Percentiles rank a stretch among this genome's conserved stretches.
Evolutionary conservation across 148 eudicot genomes (phyloP).

Genomic region (Rhododendron ovatum): DNA sequence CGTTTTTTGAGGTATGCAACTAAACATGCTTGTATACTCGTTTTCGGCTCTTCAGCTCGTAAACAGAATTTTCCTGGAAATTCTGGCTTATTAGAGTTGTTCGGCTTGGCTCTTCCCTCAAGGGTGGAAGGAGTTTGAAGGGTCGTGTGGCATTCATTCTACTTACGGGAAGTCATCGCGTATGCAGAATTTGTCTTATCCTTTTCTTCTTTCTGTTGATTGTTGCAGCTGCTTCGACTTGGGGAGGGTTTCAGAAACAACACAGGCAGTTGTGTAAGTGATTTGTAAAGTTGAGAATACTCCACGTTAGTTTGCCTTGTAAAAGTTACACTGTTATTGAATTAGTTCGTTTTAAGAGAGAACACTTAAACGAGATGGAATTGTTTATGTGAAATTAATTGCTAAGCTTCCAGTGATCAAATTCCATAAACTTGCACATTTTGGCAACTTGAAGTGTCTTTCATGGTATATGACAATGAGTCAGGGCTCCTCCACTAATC

Average conservation of each 20-base stretch:
- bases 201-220: slow-evolving; percentile 10
- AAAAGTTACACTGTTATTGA: neutral
- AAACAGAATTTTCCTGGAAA: too few species aligned
- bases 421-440: neutral
- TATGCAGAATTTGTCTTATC: neutral
- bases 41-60: too few species aligned
- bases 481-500: too few species aligned
- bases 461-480: too few species aligned
- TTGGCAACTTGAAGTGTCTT: neutral
- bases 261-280: neutral
- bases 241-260: neutral
- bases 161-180: neutral
- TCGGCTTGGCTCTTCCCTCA: neutral
- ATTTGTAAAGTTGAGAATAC: slow-evolving; percentile 11
- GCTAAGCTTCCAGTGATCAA: neutral
- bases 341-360: neutral
- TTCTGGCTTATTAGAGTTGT: neutral
- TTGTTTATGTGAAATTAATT: neutral
- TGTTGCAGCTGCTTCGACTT: slow-evolving; percentile 16
- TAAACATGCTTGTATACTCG: neutral
- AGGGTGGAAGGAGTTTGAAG: neutral
- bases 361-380: neutral
- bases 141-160: neutral
- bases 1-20: slow-evolving; percentile 9
- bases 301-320: neutral